Conservation (phyloP, 345 rosid species). For the Eutrema yunnanense region DNA sequence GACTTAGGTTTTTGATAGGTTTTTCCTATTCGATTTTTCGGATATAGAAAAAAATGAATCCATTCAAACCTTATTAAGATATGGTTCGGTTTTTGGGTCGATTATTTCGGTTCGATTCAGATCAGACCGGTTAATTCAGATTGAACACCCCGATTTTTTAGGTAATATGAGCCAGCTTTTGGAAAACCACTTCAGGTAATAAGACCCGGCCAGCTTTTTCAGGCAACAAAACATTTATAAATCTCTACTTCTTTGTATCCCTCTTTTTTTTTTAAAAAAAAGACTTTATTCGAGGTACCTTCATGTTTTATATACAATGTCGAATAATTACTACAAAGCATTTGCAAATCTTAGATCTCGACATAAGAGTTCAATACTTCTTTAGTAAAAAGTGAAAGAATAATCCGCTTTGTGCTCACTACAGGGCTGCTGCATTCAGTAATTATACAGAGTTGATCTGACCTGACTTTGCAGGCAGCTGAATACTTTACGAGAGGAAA, state of each 20-base stretch:
- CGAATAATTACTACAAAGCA: background rate
- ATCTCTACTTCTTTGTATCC: background rate
- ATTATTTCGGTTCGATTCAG: no score
- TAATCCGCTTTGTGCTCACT: background rate
- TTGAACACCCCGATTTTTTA: no score
- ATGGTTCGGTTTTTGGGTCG: no score
- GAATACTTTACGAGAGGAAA: constrained; percentile 7
- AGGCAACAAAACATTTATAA: background rate
- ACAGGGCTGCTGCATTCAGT: background rate
- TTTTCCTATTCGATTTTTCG: no score
- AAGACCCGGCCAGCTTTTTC: background rate
- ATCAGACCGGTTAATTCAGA: no score
- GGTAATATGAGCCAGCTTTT: background rate
- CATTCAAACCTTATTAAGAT: no score
- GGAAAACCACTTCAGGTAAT: no score
- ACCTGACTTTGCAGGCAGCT: background rate
- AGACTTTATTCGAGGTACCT: background rate
- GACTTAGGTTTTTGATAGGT: no score
- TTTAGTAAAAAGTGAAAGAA: background rate
- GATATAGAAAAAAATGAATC: no score
- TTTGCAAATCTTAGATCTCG: background rate
- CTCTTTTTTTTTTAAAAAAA: background rate
- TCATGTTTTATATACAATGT: background rate
- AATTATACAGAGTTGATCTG: background rate
- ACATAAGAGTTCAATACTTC: background rate